Evolutionary conservation across 208 protist species (phyloP), one percentile per base, ranked within the genome.

Genomic region (Leishmania braziliensis): DNA sequence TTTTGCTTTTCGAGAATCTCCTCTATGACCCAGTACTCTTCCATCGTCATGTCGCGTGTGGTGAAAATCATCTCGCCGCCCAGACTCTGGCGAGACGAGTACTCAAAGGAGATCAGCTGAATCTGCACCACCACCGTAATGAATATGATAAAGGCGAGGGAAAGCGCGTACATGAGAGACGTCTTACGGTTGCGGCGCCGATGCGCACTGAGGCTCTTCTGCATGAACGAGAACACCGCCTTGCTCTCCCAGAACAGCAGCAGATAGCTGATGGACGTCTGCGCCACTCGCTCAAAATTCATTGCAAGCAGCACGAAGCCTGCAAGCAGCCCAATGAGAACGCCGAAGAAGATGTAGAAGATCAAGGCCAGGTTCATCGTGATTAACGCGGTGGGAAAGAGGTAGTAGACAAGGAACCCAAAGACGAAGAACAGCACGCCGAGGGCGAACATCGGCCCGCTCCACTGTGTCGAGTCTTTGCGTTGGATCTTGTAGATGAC

Each of bases 81-180:
- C 73, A 86, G 76, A 26, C 43, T 23, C 72, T 85, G 82, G 26
- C 56, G 63, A 8, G 81, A 58, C 26, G 56, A 23, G 81, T 88
- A 88, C 66, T 85, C 48, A 43, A 92, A 85, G 26, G 91, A 85
- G 5, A 69, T 76, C 46, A 99, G 82, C 80, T 98, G 90, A 43
- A 96, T 88, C 23, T 95, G 73, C 76, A 97, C 96, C 8, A 88
- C 82, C 14, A 99, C 94, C 29, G 93, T 92, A 76, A 98, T 91
- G 89, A 98, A 99, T 62, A 99, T 91, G 68, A 99, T 90, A 78
- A 99, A 99, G 51, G 89, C 91, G 18, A 99, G 82, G 14, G 93
- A 89, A 0, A 99, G 78, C 1, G 98, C 82, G 84, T 99, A 99
- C 94, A 99, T 99, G 23, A 99, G 84, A 8, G 98, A 96, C 6